Base-by-base conservation (phyloP, 805 yeast genomes). In the Metschnikowia colocasiae region DNA sequence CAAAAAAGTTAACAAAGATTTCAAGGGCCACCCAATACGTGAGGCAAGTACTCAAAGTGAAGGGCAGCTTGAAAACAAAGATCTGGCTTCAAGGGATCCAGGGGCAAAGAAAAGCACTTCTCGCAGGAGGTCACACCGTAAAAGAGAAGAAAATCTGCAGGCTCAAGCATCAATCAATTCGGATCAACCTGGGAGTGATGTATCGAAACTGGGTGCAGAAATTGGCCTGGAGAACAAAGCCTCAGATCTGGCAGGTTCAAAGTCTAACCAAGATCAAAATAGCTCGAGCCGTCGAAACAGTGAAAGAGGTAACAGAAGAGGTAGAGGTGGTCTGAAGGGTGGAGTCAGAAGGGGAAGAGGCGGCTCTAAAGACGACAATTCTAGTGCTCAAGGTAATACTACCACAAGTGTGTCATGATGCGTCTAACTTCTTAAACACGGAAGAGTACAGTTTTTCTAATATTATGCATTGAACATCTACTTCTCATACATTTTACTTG, bases 221-320 rank as follows among this genome's bases (percentile, higher is more conserved):
- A 26, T 15, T 40, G 23, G 23, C 6, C 9, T 16, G 19, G 26
- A 20, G 16, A 29, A 26, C n/a, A 22, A 22, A 40, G 3, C 15
- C n/a, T 5, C 30, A 7, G 34, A 39, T 20, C 16, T 9, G 8
- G 12, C 32, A 30, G 16, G 39, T 15, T 7, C 39, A 16, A 34
- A 42, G 22, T 5, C 37, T 9, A 36, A 41, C 27, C 43, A 29
- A 8, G 16, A 39, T 6, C 32, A 19, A 4, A 32, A 15, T 29
- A 9, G 20, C 25, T 23, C 44, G 6, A 22, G 29, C 22, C 44
- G 36, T 3, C 43, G 42, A 10, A 3, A 7, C 6, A 38, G 18
- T 36, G 35, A 40, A 16, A 45, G 60, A 29, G 58, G 58, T 20
- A 46, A 62, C 39, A 58, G 59, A 29, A 49, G 58, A 45, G 58